A percentile compares a stretch with the other conserved stretches of the same genome.
phyloP scores from a whole-genome alignment of 805 yeast genomes.

The Jamesozyma rosinii region DNA sequence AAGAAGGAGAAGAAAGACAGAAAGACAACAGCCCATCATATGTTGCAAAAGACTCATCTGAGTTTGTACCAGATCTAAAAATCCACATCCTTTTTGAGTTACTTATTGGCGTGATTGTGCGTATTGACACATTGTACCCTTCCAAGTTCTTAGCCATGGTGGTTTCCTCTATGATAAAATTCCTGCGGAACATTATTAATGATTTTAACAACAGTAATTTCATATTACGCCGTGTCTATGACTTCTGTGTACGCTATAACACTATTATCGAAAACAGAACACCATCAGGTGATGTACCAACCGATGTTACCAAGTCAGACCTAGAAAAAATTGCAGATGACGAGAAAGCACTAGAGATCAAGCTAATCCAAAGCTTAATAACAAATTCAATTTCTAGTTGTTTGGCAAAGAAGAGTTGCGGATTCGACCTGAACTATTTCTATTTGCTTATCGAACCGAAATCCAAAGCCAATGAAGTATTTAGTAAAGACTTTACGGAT shows the following conservation, averaged over 20 bases:
- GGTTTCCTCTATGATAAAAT: slow-evolving; percentile 46
- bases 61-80: slow-evolving; percentile 40
- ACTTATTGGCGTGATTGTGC: slow-evolving; percentile 44
- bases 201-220: slow-evolving; percentile 30
- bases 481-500: slow-evolving; percentile 1
- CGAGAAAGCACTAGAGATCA: slow-evolving; percentile 54
- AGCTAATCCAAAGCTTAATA: slow-evolving; percentile 50
- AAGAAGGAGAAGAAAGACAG: neutral
- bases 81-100: slow-evolving; percentile 61
- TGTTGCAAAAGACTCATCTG: slow-evolving; percentile 10
- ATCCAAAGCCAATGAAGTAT: neutral
- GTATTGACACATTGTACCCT: slow-evolving; percentile 63
- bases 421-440: slow-evolving; percentile 22
- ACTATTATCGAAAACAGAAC: neutral
- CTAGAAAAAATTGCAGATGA: slow-evolving; percentile 38
- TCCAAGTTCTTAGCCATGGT: slow-evolving; percentile 70
- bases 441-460: slow-evolving; percentile 2
- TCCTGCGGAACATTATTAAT: slow-evolving; percentile 37
- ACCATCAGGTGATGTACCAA: neutral
- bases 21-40: neutral
- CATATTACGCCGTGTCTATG: slow-evolving; percentile 51
- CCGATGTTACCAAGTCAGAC: slow-evolving; percentile 28
- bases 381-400: slow-evolving; percentile 41
- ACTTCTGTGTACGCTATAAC: slow-evolving; percentile 47
- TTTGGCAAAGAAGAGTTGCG: slow-evolving; percentile 23